phyloP scores from a whole-genome alignment of 805 yeast species.

The Candida insectalens region DNA sequence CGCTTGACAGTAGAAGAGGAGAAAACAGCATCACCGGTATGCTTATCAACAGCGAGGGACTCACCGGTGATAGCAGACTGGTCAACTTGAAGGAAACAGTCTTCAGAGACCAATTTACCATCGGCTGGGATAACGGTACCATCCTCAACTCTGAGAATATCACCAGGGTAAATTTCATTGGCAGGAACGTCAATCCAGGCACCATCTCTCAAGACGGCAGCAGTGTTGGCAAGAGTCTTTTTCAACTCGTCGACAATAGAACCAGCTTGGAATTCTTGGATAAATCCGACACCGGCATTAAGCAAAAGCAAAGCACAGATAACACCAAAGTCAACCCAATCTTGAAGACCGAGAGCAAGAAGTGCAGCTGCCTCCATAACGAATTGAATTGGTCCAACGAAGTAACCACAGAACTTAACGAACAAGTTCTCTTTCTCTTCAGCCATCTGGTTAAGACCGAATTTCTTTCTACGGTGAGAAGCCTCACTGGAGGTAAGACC shows the following conservation, averaged over 20 bases:
- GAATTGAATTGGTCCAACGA: constrained; percentile 91
- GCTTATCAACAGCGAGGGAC: constrained; percentile 85
- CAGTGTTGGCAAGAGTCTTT: constrained; percentile 83
- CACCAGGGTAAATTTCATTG: constrained; percentile 89
- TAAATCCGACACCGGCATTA: constrained; percentile 86
- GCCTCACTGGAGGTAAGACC: constrained; percentile 78
- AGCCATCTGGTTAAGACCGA: constrained; percentile 81
- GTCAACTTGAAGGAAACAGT: constrained; percentile 75
- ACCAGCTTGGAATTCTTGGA: constrained; percentile 93
- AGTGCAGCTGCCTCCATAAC: constrained; percentile 96
- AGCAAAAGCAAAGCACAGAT: constrained; percentile 72
- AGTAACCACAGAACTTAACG: constrained; percentile 73
- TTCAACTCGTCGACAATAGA: constrained; percentile 90
- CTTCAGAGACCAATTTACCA: constrained; percentile 79
- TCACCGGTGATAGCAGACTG: constrained; percentile 94
- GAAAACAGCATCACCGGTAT: constrained; percentile 70
- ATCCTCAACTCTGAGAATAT: constrained; percentile 80
- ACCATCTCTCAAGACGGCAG: constrained; percentile 76
- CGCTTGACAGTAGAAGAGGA: constrained; percentile 85
- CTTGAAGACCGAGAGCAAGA: constrained; percentile 89
- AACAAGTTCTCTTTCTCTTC: constrained; percentile 76
- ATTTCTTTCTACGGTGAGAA: constrained; percentile 73
- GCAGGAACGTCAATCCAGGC: constrained; percentile 64
- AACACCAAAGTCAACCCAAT: constrained; percentile 97
- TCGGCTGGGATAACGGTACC: constrained; percentile 90